A percentile compares a stretch with the other conserved stretches of the same genome.
Evolutionary conservation across 1,139 yeast species (phyloP).

Genomic region (Blastobotrys raffinosifermentans): DNA sequence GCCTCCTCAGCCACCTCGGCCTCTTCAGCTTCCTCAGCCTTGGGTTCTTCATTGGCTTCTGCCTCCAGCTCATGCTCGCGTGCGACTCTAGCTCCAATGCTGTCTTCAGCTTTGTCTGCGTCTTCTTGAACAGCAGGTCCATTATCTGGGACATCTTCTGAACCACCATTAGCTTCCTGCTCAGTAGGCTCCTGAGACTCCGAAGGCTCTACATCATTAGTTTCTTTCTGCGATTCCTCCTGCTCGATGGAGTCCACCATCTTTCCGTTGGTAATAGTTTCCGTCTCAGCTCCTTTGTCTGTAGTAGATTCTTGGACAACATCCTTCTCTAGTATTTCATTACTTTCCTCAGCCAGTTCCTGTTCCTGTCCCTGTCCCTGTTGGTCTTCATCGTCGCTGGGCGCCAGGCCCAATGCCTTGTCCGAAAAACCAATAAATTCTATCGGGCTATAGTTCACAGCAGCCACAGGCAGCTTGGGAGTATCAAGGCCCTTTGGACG

Average conservation of each 20-base stretch:
- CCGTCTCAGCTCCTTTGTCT: background rate
- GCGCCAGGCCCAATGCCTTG: slow-evolving; percentile 7
- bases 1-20: background rate
- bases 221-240: background rate
- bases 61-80: slow-evolving; percentile 1
- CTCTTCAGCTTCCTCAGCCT: slow-evolving; percentile 1
- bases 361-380: background rate
- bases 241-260: slow-evolving; percentile 2
- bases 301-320: background rate
- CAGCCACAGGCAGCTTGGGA: too few relatives aligned
- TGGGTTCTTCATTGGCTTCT: slow-evolving; percentile 1
- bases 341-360: background rate
- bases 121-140: background rate
- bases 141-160: slow-evolving; percentile 3
- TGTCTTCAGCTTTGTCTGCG: background rate
- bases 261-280: background rate
- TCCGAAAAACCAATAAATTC: slow-evolving; percentile 12
- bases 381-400: background rate
- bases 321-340: background rate
- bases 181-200: background rate
- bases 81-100: slow-evolving; percentile 1
- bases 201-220: slow-evolving; percentile 3
- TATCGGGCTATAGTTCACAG: slow-evolving; percentile 2
- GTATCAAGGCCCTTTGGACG: background rate
- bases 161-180: slow-evolving; percentile 3